A percentile compares a stretch with the other conserved stretches of the same genome.
Evolutionary conservation across 495 filamentous ascomycete species (phyloP).

Genomic region (Immersiella caudata): DNA sequence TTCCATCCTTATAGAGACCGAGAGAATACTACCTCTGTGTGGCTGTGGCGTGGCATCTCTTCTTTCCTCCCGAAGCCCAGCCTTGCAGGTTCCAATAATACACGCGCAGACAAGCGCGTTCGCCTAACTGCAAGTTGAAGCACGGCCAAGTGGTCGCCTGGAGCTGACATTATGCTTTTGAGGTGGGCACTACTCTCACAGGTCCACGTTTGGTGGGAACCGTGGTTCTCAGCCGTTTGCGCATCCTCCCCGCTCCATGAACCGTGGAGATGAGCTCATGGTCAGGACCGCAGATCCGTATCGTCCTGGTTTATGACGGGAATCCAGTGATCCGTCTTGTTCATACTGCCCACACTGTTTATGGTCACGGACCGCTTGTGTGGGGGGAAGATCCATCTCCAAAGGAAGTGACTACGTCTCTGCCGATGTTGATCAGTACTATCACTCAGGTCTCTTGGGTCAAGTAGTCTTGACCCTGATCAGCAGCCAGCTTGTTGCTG

Average conservation of each 20-base stretch:
- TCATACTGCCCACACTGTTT: not conserved
- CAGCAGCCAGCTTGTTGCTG: not conserved
- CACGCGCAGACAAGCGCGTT: not conserved
- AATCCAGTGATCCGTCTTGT: not conserved
- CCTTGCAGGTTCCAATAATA: not conserved
- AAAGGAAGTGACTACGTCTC: not conserved
- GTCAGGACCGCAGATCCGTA: not conserved
- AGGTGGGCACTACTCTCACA: not conserved
- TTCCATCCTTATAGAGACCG: not conserved
- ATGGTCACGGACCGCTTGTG: not conserved
- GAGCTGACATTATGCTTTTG: not conserved
- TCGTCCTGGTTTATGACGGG: slow-evolving; percentile 1
- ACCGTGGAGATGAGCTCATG: not conserved
- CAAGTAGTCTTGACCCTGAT: not conserved
- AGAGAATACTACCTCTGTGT: not conserved
- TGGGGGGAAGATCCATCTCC: not conserved
- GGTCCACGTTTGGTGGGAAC: not conserved
- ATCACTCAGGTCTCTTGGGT: not conserved
- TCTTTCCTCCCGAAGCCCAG: not conserved
- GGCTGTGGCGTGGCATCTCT: not conserved
- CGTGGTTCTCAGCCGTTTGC: not conserved
- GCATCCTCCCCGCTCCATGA: not conserved
- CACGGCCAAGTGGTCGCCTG: not conserved
- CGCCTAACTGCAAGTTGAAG: not conserved
- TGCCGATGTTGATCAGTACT: not conserved